These are phyloP conservation scores for Aureobasidium namibiae DNA, from an alignment of 2,329 filamentous ascomycete species.

Conservation along the genomic window DNA sequence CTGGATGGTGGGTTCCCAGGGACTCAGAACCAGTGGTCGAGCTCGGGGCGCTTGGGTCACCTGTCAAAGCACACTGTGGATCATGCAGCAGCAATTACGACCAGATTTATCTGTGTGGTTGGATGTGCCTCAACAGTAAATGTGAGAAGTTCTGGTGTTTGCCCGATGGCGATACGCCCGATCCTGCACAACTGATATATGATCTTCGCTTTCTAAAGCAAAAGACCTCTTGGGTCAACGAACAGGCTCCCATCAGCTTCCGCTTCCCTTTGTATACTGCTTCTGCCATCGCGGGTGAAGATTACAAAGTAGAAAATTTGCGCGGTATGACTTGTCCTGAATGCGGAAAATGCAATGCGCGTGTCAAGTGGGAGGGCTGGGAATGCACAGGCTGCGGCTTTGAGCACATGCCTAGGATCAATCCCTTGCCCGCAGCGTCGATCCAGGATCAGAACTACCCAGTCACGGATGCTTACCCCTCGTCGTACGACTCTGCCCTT, in stretches of 20 bases:
- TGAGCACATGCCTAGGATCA: slow-evolving; percentile 24
- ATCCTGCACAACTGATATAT: slow-evolving; percentile 40
- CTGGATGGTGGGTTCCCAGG: slow-evolving; percentile 29
- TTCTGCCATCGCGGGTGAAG: slow-evolving; percentile 34
- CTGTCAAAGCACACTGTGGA: slow-evolving; percentile 27
- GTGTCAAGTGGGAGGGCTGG: slow-evolving; percentile 56
- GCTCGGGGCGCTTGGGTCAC: slow-evolving; percentile 8
- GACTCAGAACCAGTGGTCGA: not conserved
- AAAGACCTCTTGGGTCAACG: slow-evolving; percentile 37
- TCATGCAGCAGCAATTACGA: slow-evolving; percentile 26
- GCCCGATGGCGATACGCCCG: slow-evolving; percentile 24
- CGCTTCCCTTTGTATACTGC: slow-evolving; percentile 25
- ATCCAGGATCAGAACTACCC: slow-evolving; percentile 30
- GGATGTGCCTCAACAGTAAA: slow-evolving; percentile 48
- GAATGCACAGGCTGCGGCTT: slow-evolving; percentile 50
- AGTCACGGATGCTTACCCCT: slow-evolving; percentile 26
- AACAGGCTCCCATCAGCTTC: slow-evolving; percentile 27
- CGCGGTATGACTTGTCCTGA: slow-evolving; percentile 58
- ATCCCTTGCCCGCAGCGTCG: slow-evolving; percentile 20
- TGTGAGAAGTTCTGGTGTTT: slow-evolving; percentile 52
- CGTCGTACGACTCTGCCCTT: slow-evolving; percentile 24
- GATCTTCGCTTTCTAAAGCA: slow-evolving; percentile 50
- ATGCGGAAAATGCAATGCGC: slow-evolving; percentile 54
- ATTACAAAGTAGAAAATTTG: slow-evolving; percentile 46
- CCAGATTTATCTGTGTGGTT: slow-evolving; percentile 40